Evolutionary conservation across 2,329 filamentous ascomycete genomes (phyloP).

Genomic region (Penicillium verrucosum): DNA sequence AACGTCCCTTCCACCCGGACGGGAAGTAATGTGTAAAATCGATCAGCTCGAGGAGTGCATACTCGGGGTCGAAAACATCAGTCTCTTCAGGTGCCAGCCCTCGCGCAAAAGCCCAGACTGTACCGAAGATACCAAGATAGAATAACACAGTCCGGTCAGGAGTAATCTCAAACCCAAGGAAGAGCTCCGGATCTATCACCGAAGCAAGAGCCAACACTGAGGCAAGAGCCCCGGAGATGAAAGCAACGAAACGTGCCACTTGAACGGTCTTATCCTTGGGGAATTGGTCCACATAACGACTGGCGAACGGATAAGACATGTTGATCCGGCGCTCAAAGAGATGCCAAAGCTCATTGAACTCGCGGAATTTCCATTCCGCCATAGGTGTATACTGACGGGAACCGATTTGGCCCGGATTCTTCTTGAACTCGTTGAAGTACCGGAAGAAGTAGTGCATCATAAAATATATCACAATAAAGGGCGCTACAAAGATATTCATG

Average conservation of each 20-base stretch:
- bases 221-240: constrained; percentile 80
- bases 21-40: constrained; percentile 91
- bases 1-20: constrained; percentile 77
- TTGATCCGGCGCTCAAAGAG: constrained; percentile 85
- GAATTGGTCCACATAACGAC: constrained; percentile 90
- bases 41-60: constrained; percentile 81
- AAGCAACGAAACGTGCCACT: constrained; percentile 76
- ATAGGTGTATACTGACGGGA: constrained; percentile 87
- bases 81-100: constrained; percentile 85
- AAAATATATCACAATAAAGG: constrained; percentile 82
- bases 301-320: constrained; percentile 92
- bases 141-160: constrained; percentile 84
- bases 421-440: constrained; percentile 96
- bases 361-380: constrained; percentile 96
- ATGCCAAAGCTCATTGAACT: constrained; percentile 95
- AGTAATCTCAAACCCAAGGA: constrained; percentile 88
- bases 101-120: constrained; percentile 77
- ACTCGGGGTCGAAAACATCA: constrained; percentile 86
- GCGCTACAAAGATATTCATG: constrained; percentile 81
- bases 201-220: constrained; percentile 81
- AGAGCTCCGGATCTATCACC: constrained; percentile 84
- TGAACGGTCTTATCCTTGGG: constrained; percentile 93
- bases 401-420: constrained; percentile 83
- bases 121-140: constrained; percentile 78
- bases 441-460: constrained; percentile 88